These are phyloP conservation scores for Eimeria necatrix DNA, from an alignment of 169 alveolate species.

Conservation along the genomic window DNA sequence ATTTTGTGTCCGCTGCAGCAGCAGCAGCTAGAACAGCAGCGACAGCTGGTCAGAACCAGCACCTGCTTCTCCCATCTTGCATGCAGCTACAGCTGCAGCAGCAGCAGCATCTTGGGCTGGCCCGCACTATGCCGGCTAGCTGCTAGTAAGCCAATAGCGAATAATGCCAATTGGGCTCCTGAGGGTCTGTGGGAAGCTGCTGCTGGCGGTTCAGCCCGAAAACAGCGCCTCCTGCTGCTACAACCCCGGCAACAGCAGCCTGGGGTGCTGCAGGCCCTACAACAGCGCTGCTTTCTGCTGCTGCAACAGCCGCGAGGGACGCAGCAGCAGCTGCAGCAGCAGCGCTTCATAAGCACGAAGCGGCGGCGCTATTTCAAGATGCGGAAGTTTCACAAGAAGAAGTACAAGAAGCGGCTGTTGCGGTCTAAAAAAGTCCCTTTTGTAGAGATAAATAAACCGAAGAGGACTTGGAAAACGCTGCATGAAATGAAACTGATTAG, in stretches of 20 bases:
- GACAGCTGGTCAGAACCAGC: background rate
- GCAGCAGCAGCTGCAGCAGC: conserved; percentile 31
- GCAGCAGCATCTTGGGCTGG: background rate
- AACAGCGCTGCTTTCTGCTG: background rate
- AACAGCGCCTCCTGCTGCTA: background rate
- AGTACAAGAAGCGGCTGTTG: conserved; percentile 78
- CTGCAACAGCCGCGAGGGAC: background rate
- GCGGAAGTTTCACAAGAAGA: conserved; percentile 80
- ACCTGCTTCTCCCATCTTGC: background rate
- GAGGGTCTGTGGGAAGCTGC: background rate
- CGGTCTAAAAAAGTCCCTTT: conserved; percentile 73
- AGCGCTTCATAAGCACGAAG: conserved; percentile 68
- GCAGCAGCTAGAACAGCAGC: background rate
- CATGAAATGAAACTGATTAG: conserved; percentile 11
- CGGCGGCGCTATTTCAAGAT: conserved; percentile 78
- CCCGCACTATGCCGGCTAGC: background rate
- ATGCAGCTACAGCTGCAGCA: conserved; percentile 2
- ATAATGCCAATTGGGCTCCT: background rate
- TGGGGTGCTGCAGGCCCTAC: conserved; percentile 9
- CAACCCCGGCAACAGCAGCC: background rate
- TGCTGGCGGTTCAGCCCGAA: background rate
- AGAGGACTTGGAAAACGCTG: conserved; percentile 75
- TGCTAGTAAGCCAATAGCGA: background rate
- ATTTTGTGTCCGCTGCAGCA: background rate
- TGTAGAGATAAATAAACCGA: conserved; percentile 65